A percentile compares a stretch with the other conserved stretches of the same genome.
Conservation (phyloP, 164 flowering plant species). For the Macadamia integrifolia region DNA sequence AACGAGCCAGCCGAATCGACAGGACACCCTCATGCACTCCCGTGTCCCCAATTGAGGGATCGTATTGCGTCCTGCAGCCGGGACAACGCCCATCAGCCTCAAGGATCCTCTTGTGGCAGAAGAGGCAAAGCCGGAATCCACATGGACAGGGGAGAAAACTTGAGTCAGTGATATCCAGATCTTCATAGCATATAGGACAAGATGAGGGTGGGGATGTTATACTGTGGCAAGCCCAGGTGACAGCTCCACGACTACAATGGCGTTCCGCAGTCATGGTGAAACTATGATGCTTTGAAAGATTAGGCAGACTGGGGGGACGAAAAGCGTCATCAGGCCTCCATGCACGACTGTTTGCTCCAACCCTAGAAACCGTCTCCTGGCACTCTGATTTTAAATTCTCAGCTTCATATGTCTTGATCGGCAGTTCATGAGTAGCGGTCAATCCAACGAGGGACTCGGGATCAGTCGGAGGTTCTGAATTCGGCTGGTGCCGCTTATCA, state of each 20-base stretch:
- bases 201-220: conserved; percentile 44
- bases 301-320: conserved; percentile 81
- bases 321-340: conserved; percentile 86
- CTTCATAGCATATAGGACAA: conserved; percentile 90
- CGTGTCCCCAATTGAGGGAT: conserved; percentile 34
- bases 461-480: conserved; percentile 19
- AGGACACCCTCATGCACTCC: conserved; percentile 34
- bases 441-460: conserved; percentile 6
- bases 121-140: conserved; percentile 86
- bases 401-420: conserved; percentile 1
- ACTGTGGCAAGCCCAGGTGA: conserved; percentile 34
- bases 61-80: conserved; percentile 76
- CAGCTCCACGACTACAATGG: conserved; percentile 30
- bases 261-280: conserved; percentile 41
- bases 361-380: conserved; percentile 13
- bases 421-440: conserved; percentile 5
- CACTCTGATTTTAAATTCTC: conserved; percentile 21
- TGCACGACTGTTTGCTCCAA: conserved; percentile 36
- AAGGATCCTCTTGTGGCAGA: conserved; percentile 90
- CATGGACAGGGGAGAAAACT: conserved; percentile 84
- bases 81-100: conserved; percentile 93
- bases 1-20: conserved; percentile 56
- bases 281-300: conserved; percentile 60
- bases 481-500: conserved; percentile 31
- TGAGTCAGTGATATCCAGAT: conserved; percentile 72